Evolutionary conservation across 352 stramenopile species (phyloP), one percentile per base, ranked within the genome.

Genomic region (Phytophthora foliorum): DNA sequence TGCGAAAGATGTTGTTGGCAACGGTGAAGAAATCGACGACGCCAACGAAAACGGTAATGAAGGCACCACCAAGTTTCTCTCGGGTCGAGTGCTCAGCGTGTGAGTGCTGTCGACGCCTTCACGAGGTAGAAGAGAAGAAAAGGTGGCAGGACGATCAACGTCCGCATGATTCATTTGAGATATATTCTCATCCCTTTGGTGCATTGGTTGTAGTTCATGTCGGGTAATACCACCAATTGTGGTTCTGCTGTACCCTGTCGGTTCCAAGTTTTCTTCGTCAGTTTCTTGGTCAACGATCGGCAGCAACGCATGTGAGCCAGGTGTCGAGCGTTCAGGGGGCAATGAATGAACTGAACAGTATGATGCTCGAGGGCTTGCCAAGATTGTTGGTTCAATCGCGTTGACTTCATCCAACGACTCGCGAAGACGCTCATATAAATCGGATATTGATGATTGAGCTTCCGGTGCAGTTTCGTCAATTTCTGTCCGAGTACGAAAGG

Each of bases 351-450:
- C 41, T 22, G 51, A 63, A 17, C 46, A 49, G 51, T 69, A 64
- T 14, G 61, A 55, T 29, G 13, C 22, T 10, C 48, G 44, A 42
- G 57, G 34, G 56, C 34, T 66, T 9, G 50, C 17, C 14, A 29
- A 21, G 44, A 21, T 66, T 27, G 53, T 19, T 25, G 51, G 17
- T 16, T 67, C 58, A 5, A 72, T 58, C 19, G 72, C 52, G 5
- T 69, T 63, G 32, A 65, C 57, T 53, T 67, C 58, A 22, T 69
- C 53, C 29, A 80, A 53, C 3, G 67, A 74, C 19, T 67, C 63
- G 25, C 72, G 62, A 36, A 78, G 57, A 17, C 50, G 60, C 8
- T 78, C 66, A 25, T 78, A 78, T 24, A 75, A 41, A 63, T 78
- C 67, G 0, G 21, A 34, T 16, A 60, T 51, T 27, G 42, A 56